Conservation (phyloP, 1,139 yeast genomes). For the Diutina pseudorugosa region DNA sequence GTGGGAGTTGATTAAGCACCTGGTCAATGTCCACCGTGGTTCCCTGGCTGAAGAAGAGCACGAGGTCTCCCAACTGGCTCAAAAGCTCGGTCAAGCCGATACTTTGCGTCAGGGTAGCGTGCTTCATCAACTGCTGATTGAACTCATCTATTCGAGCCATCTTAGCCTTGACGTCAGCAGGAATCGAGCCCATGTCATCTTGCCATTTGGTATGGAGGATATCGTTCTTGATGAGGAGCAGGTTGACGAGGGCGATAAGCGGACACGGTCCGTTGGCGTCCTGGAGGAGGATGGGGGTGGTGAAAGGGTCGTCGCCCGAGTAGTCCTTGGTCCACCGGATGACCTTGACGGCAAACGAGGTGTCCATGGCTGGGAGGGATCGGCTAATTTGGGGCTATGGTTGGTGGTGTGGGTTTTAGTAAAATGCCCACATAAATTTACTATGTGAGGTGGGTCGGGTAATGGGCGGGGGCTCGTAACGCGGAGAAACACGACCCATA, state of each 20-base stretch:
- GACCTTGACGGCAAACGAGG: slow-evolving; percentile 2
- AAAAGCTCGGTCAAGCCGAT: slow-evolving; percentile 21
- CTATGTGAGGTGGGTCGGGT: too few species aligned
- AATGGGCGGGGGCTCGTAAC: not conserved
- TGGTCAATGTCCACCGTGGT: slow-evolving; percentile 16
- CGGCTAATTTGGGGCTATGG: not conserved
- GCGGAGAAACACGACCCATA: too few species aligned
- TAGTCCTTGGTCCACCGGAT: slow-evolving; percentile 4
- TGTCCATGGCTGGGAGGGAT: not conserved
- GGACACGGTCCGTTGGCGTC: slow-evolving; percentile 87
- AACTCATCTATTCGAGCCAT: slow-evolving; percentile 1
- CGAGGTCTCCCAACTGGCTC: slow-evolving; percentile 32
- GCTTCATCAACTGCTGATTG: slow-evolving; percentile 10
- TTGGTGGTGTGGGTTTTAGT: not conserved
- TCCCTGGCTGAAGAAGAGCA: slow-evolving; percentile 11
- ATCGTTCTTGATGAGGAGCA: slow-evolving; percentile 41
- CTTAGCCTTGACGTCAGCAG: not conserved
- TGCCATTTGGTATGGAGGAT: slow-evolving; percentile 10
- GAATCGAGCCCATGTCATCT: not conserved
- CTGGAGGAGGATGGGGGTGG: slow-evolving; percentile 59
- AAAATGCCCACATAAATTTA: too few species aligned
- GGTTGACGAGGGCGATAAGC: slow-evolving; percentile 66
- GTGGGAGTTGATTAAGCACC: slow-evolving; percentile 44
- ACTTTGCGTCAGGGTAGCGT: slow-evolving; percentile 3
- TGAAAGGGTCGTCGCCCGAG: slow-evolving; percentile 2